These are phyloP conservation scores for Pichia eremophila DNA, from an alignment of 805 yeast genomes.

Conservation along the genomic window DNA sequence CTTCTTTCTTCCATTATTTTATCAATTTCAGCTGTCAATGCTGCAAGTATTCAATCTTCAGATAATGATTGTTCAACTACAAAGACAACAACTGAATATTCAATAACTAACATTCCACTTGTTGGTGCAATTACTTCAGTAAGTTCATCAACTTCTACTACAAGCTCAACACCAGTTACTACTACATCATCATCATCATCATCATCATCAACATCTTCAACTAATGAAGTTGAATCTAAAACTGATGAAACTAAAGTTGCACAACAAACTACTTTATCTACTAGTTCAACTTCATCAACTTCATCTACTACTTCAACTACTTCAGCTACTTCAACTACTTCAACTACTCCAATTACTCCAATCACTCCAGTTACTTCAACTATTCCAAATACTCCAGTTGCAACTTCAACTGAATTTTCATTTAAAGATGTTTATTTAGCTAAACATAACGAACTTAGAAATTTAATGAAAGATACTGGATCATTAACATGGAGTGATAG, in stretches of 20 bases:
- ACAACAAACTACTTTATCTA: background rate
- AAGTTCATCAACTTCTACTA: too few relatives aligned
- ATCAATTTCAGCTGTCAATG: background rate
- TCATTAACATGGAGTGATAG: constrained; percentile 46
- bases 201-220: background rate
- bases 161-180: too few relatives aligned
- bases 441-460: constrained; percentile 54
- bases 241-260: background rate
- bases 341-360: constrained; percentile 1
- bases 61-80: constrained; percentile 2
- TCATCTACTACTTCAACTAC: constrained; percentile 1
- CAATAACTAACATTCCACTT: constrained; percentile 12
- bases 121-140: constrained; percentile 3
- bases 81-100: constrained; percentile 13
- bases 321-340: constrained; percentile 13
- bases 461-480: constrained; percentile 38
- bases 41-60: background rate
- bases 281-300: background rate
- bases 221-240: background rate
- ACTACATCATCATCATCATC: background rate
- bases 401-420: constrained; percentile 13
- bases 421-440: constrained; percentile 40
- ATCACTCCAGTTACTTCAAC: constrained; percentile 3
- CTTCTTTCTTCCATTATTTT: background rate
- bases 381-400: constrained; percentile 7